phyloP scores from a whole-genome alignment of 441 rosid genomes.

The Pelargonium citronellum region DNA sequence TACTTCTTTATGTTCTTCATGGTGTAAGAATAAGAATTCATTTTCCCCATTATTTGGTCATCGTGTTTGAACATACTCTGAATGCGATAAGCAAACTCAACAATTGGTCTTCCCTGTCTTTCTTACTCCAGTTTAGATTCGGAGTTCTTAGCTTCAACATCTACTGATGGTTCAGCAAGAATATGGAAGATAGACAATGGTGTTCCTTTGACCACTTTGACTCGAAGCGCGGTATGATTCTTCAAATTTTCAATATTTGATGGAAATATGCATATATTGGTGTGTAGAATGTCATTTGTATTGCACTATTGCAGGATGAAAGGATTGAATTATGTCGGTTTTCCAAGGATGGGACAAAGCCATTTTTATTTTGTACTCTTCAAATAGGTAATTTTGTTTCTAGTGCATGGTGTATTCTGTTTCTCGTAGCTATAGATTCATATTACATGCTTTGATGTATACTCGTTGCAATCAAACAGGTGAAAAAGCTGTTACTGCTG shows the following conservation, averaged over 20 bases:
- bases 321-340: constrained; percentile 75
- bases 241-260: constrained; percentile 8
- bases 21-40: background rate
- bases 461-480: constrained; percentile 42
- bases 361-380: constrained; percentile 78
- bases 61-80: background rate
- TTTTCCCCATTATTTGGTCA: background rate
- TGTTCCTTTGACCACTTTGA: constrained; percentile 55
- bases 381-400: constrained; percentile 46
- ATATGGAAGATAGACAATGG: constrained; percentile 93
- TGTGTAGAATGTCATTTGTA: constrained; percentile 11
- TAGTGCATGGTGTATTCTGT: background rate
- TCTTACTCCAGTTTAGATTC: constrained; percentile 71
- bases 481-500: constrained; percentile 59
- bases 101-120: constrained; percentile 10
- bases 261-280: background rate
- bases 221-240: constrained; percentile 58
- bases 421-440: background rate
- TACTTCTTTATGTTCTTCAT: background rate
- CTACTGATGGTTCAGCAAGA: constrained; percentile 91
- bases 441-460: constrained; percentile 12
- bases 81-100: background rate
- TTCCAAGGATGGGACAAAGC: constrained; percentile 91
- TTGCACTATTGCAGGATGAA: constrained; percentile 53
- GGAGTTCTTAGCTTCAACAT: constrained; percentile 80